Conservation (phyloP, 805 yeast species). For the Wickerhamiella lipophila region DNA sequence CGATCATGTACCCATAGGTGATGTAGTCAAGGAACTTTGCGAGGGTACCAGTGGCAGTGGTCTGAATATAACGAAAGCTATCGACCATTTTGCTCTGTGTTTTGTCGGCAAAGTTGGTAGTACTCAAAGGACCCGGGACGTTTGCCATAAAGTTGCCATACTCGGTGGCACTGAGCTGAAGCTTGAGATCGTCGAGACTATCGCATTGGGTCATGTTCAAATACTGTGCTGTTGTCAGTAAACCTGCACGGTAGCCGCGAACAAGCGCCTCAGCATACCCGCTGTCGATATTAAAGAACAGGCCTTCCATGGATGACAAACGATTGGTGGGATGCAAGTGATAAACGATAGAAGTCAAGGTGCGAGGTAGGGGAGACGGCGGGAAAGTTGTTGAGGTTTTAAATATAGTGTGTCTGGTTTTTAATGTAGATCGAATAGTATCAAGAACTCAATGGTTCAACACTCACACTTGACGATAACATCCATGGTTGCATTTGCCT, state of each 20-base stretch:
- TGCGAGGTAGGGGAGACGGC: too few relatives aligned
- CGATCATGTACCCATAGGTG: constrained; percentile 96
- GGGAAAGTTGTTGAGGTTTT: too few relatives aligned
- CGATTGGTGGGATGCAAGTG: background rate
- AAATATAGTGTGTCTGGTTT: too few relatives aligned
- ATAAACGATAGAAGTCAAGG: too few relatives aligned
- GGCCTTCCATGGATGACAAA: constrained; percentile 62
- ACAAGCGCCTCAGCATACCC: constrained; percentile 93
- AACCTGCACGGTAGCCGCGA: constrained; percentile 83
- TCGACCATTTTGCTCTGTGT: constrained; percentile 61
- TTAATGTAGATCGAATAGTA: too few relatives aligned
- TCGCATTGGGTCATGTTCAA: constrained; percentile 93
- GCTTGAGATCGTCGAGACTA: constrained; percentile 79
- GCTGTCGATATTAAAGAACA: constrained; percentile 74
- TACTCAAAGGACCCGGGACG: constrained; percentile 69
- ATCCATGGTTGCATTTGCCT: too few relatives aligned
- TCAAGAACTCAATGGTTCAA: too few relatives aligned
- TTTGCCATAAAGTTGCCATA: constrained; percentile 83
- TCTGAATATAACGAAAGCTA: constrained; percentile 74
- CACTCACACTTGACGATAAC: too few relatives aligned
- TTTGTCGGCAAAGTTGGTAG: constrained; percentile 72
- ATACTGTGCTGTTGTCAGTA: constrained; percentile 67
- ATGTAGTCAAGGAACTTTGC: constrained; percentile 80
- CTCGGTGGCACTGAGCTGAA: constrained; percentile 91
- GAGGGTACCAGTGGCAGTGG: constrained; percentile 71